Percentiles rank a stretch among this genome's conserved stretches.
These are phyloP conservation scores for Syncephalastrum racemosum DNA, from an alignment of 371 early-diverging fungal species.

Conservation along the genomic window DNA sequence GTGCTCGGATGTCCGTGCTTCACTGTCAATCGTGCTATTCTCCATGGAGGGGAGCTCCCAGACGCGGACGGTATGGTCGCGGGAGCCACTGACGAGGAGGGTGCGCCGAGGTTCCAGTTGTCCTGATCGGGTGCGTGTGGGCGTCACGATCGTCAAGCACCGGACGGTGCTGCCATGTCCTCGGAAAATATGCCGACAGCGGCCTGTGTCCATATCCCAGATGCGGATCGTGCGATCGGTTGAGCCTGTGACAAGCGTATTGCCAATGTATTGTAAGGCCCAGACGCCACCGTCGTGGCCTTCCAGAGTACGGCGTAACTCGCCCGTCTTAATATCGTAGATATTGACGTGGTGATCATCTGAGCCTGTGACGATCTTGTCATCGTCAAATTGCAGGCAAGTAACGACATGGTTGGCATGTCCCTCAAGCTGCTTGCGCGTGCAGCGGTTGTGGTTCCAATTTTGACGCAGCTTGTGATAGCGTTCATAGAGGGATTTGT, in stretches of 20 bases:
- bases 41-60: constrained; percentile 85
- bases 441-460: constrained; percentile 77
- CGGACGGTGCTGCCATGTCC: constrained; percentile 98
- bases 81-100: constrained; percentile 93
- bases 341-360: constrained; percentile 88
- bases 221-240: constrained; percentile 96
- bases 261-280: constrained; percentile 90
- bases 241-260: constrained; percentile 94
- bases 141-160: constrained; percentile 86
- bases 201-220: constrained; percentile 93
- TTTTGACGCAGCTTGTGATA: constrained; percentile 76
- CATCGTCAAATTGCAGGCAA: constrained; percentile 91
- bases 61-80: constrained; percentile 93
- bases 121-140: constrained; percentile 43
- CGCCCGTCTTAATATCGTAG: constrained; percentile 82
- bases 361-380: constrained; percentile 90
- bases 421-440: constrained; percentile 76
- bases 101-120: constrained; percentile 66
- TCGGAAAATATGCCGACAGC: constrained; percentile 83
- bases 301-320: constrained; percentile 60
- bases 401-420: constrained; percentile 88
- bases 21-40: constrained; percentile 24
- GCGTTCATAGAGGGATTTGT: constrained; percentile 65
- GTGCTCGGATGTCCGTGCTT: constrained; percentile 27
- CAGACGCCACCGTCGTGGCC: constrained; percentile 99